phyloP scores from a whole-genome alignment of 192 early-diverging fungal species.

The Diversispora epigaea region DNA sequence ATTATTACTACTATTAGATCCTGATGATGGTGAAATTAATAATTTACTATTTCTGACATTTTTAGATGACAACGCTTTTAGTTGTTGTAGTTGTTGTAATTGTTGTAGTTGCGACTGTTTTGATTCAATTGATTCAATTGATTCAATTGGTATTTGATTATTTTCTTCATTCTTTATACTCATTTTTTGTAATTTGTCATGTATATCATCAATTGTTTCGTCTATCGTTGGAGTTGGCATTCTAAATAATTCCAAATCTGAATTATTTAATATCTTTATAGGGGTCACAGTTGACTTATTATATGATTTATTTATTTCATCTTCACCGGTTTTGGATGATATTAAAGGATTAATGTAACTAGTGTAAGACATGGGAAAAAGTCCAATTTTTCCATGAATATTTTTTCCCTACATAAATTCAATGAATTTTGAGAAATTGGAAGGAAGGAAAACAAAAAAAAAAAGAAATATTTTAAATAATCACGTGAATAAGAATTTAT shows the following conservation, averaged over 20 bases:
- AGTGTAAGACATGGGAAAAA: conserved; percentile 72
- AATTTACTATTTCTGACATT: not conserved
- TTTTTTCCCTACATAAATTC: conserved; percentile 57
- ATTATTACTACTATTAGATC: not conserved
- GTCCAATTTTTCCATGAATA: conserved; percentile 59
- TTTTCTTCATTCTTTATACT: not conserved
- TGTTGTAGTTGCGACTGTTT: not conserved
- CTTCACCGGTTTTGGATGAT: not conserved
- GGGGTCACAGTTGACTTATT: not conserved
- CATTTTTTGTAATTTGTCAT: conserved; percentile 11
- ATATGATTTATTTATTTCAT: not conserved
- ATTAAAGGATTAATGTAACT: conserved; percentile 37
- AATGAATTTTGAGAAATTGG: not conserved
- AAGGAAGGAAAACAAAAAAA: not conserved
- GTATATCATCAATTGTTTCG: conserved; percentile 15
- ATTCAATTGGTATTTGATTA: not conserved
- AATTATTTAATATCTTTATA: not conserved
- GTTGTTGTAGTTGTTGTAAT: too few species aligned
- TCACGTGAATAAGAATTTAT: not conserved
- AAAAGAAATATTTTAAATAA: not conserved
- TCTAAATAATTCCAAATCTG: conserved; percentile 8
- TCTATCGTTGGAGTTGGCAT: conserved; percentile 16
- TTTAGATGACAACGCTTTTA: not conserved
- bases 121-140: not conserved
- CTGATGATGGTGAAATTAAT: not conserved